Evolutionary conservation across 2,329 filamentous ascomycete genomes (phyloP).

Genomic region (Fulvia fulva): DNA sequence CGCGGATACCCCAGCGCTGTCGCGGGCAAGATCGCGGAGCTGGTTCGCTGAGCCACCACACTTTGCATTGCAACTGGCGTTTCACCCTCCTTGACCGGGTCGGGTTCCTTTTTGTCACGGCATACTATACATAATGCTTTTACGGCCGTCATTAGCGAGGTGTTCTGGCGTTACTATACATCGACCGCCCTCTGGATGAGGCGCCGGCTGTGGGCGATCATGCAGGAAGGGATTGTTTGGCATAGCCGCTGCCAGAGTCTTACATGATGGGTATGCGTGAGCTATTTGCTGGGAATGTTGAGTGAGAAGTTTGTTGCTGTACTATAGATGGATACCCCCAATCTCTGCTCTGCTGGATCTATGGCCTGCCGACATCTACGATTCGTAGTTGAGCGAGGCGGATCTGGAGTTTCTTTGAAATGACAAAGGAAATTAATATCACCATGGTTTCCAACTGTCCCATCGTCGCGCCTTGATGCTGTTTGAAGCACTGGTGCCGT

Average conservation of each 20-base stretch:
- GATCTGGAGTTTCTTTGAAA: slow-evolving; percentile 16
- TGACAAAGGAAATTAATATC: slow-evolving; percentile 6
- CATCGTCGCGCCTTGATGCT: not conserved
- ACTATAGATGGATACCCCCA: slow-evolving; percentile 20
- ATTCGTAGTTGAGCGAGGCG: not conserved
- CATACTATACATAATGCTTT: slow-evolving; percentile 6
- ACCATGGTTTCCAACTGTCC: not conserved
- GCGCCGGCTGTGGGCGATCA: not conserved
- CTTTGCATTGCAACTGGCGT: slow-evolving; percentile 4
- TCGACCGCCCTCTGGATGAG: slow-evolving; percentile 3
- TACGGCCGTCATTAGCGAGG: slow-evolving; percentile 12
- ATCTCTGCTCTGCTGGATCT: slow-evolving; percentile 22
- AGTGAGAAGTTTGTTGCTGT: slow-evolving; percentile 7
- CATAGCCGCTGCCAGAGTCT: slow-evolving; percentile 2
- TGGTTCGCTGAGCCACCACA: slow-evolving; percentile 52
- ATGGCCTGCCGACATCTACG: not conserved
- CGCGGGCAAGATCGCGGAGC: slow-evolving; percentile 86
- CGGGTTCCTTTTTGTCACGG: slow-evolving; percentile 5
- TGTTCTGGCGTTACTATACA: slow-evolving; percentile 8
- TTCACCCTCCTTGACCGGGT: slow-evolving; percentile 1
- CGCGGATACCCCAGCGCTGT: slow-evolving; percentile 90
- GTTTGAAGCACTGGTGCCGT: no score
- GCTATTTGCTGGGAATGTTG: slow-evolving; percentile 3
- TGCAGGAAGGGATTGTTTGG: not conserved
- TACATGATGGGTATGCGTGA: slow-evolving; percentile 5